Evolutionary conservation across 164 flowering plant genomes (phyloP).

Genomic region (Dillenia suffruticosa): DNA sequence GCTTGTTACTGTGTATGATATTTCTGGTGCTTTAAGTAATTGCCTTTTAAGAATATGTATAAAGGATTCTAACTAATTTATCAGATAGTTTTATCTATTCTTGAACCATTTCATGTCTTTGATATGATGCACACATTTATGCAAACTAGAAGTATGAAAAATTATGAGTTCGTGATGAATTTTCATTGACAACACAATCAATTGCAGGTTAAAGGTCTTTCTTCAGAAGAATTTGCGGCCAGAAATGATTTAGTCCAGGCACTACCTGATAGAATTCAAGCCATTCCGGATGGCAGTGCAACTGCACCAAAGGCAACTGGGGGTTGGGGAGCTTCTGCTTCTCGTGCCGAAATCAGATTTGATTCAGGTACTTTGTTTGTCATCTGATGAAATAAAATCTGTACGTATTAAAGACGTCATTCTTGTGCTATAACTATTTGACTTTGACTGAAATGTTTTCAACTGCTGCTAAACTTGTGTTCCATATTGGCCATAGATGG

Average conservation of each 20-base stretch:
- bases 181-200: background rate
- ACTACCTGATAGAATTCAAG: conserved; percentile 76
- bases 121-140: background rate
- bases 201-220: conserved; percentile 78
- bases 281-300: conserved; percentile 81
- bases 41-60: no score
- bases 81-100: background rate
- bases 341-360: conserved; percentile 69
- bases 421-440: no score
- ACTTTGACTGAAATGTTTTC: no score
- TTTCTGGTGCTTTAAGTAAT: no score
- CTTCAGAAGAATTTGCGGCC: conserved; percentile 68
- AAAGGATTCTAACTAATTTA: background rate
- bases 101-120: background rate
- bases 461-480: background rate
- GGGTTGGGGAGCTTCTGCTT: conserved; percentile 64
- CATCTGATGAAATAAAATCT: no score
- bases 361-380: conserved; percentile 53
- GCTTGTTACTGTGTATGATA: no score
- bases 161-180: background rate
- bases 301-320: conserved; percentile 54
- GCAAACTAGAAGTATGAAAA: no score
- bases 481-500: conserved; percentile 43
- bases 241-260: conserved; percentile 81
- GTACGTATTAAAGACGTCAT: no score